Base-by-base conservation (phyloP, 805 yeast species). In the Saccharomycopsis selenospora region DNA sequence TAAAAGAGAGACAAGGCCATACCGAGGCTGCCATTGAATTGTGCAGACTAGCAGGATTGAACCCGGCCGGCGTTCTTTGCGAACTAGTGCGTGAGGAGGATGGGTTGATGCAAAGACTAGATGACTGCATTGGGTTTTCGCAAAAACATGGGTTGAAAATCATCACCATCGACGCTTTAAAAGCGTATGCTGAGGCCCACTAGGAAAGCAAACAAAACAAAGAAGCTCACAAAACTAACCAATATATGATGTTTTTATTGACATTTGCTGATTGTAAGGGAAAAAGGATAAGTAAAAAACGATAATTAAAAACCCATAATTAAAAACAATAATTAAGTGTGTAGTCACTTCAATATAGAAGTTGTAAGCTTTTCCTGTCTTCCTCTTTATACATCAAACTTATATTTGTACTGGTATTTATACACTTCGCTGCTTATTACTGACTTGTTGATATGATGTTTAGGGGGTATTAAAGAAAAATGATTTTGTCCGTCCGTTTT, bases 1-100 rank as follows among this genome's bases (percentile, higher is more conserved):
- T 93, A 49, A 70, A 80, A 49, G 68, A 70, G 44, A 84, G 99
- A 71, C 72, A 85, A 50, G 99, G 99, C 13, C 99, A 93, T 64
- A 93, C 99, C 8, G 99, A 93, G 68, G 98, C 99, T 14, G 89
- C 88, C 24, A 95, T 93, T 6, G 95, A 91, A 61, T 72, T 93
- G 55, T 82, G 95, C 61, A 68, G 70, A 59, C 71, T 90, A 59
- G 75, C 91, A 4, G 89, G 88, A 0, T 71, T 85, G 57, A 77
- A 77, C 54, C 95, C 93, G 1, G 99, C 88, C 1, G 95, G 85
- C 13, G 93, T 85, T 30, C 91, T 93, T 57, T 86, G 98, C 65
- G 99, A 93, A 69, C 71, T 93, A 57, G 98, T 93, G 22, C 78
- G 84, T 50, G 98, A 89, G 56, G 84, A 80, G 43, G 98, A 93